Percentiles rank a stretch among this genome's conserved stretches.
These are phyloP conservation scores for Bonia amplexicaulis DNA, from an alignment of 176 grass and related monocot genomes.

Conservation along the genomic window DNA sequence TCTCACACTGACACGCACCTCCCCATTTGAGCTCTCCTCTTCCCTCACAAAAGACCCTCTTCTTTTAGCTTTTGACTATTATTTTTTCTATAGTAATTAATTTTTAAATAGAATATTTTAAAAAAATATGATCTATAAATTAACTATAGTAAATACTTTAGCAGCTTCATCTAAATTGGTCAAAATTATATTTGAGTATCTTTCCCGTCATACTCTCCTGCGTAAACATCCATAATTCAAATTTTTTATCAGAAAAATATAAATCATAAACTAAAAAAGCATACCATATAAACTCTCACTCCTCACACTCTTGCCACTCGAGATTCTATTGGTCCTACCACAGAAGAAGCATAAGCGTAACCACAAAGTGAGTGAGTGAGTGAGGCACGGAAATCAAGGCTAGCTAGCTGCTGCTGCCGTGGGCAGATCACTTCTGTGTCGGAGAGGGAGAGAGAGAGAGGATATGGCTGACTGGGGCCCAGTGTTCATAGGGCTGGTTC, in stretches of 20 bases:
- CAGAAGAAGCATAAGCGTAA: background rate
- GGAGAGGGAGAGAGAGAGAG: background rate
- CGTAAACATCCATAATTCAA: too few relatives aligned
- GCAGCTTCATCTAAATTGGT: too few relatives aligned
- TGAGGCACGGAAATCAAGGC: background rate
- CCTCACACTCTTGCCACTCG: background rate
- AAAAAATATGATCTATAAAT: too few relatives aligned
- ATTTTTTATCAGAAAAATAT: too few relatives aligned
- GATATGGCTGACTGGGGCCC: slow-evolving; percentile 73
- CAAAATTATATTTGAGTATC: too few relatives aligned
- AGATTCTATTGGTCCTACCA: background rate
- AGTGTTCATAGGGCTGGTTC: slow-evolving; percentile 69
- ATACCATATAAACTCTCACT: background rate
- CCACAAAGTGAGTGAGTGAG: background rate
- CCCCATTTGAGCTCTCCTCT: background rate
- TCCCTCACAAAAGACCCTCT: background rate
- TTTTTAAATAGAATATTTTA: too few relatives aligned
- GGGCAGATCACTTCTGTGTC: background rate
- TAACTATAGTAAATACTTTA: too few relatives aligned
- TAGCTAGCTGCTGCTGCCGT: background rate
- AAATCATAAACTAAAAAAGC: too few relatives aligned
- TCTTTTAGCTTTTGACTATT: too few relatives aligned
- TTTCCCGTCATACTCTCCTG: too few relatives aligned
- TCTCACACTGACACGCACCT: background rate
- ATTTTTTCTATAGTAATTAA: too few relatives aligned